phyloP scores from a whole-genome alignment of 2,329 filamentous ascomycete genomes.

The Zalaria sp. region DNA sequence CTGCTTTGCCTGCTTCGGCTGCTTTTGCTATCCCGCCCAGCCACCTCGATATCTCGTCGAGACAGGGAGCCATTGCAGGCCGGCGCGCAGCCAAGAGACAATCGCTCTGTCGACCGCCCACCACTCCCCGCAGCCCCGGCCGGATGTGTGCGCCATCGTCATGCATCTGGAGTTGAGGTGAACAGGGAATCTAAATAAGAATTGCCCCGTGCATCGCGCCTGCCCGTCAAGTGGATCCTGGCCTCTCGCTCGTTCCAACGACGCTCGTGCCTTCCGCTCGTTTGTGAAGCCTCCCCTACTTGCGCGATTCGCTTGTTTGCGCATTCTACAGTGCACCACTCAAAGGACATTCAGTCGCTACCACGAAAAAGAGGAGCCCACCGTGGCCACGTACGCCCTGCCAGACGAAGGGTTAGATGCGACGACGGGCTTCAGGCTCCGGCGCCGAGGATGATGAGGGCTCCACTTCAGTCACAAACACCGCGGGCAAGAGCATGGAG shows the following conservation, averaged over 20 bases:
- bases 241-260: no score
- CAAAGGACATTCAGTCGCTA: background rate
- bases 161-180: background rate
- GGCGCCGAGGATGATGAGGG: constrained; percentile 24
- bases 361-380: background rate
- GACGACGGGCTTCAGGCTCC: constrained; percentile 25
- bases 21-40: no score
- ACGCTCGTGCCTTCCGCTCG: background rate
- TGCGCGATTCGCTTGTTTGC: background rate
- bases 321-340: background rate
- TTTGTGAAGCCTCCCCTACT: background rate
- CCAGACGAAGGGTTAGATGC: constrained; percentile 17
- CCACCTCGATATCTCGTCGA: no score
- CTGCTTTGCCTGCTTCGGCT: no score
- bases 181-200: background rate
- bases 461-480: constrained; percentile 8
- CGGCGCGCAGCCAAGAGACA: no score
- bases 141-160: no score
- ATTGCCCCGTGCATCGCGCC: background rate
- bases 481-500: constrained; percentile 6
- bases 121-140: no score
- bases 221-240: background rate
- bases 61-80: no score
- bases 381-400: background rate
- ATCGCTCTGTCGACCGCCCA: no score